phyloP scores from a whole-genome alignment of 192 early-diverging fungal species.

The Thamnidium elegans region DNA sequence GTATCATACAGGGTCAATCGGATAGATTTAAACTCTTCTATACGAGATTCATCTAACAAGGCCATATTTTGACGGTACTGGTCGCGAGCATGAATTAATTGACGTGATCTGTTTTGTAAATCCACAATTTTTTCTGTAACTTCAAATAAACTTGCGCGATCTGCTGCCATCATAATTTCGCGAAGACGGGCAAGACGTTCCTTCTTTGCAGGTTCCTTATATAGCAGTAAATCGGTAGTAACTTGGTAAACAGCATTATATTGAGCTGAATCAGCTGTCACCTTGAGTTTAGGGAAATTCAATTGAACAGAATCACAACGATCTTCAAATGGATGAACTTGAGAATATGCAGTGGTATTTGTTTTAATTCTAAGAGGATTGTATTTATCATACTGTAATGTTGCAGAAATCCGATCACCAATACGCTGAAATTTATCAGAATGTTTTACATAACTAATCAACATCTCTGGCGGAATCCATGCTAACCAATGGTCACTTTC shows the following conservation, averaged over 20 bases:
- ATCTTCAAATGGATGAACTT: slow-evolving; percentile 49
- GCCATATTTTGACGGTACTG: slow-evolving; percentile 32
- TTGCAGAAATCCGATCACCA: slow-evolving; percentile 53
- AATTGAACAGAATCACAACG: slow-evolving; percentile 64
- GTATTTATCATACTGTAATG: slow-evolving; percentile 60
- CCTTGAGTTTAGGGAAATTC: slow-evolving; percentile 69
- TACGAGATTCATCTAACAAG: slow-evolving; percentile 18
- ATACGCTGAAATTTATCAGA: slow-evolving; percentile 54
- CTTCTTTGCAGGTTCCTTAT: slow-evolving; percentile 76
- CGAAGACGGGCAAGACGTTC: slow-evolving; percentile 67
- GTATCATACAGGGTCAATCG: slow-evolving; percentile 24
- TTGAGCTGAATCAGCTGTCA: slow-evolving; percentile 75
- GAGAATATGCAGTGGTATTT: slow-evolving; percentile 15
- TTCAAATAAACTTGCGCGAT: slow-evolving; percentile 67
- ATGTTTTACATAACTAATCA: slow-evolving; percentile 49
- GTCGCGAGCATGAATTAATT: slow-evolving; percentile 35
- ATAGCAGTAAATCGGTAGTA: slow-evolving; percentile 76
- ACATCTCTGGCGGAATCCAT: slow-evolving; percentile 71
- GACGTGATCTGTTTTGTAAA: slow-evolving; percentile 60
- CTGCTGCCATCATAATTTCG: slow-evolving; percentile 77
- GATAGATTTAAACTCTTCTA: slow-evolving; percentile 31
- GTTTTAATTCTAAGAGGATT: slow-evolving; percentile 66
- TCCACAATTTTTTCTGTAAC: slow-evolving; percentile 50
- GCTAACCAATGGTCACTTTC: slow-evolving; percentile 53
- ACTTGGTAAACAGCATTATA: slow-evolving; percentile 72